Base-by-base conservation (phyloP, 306 rosid genomes). In the Fragaria iinumae region DNA sequence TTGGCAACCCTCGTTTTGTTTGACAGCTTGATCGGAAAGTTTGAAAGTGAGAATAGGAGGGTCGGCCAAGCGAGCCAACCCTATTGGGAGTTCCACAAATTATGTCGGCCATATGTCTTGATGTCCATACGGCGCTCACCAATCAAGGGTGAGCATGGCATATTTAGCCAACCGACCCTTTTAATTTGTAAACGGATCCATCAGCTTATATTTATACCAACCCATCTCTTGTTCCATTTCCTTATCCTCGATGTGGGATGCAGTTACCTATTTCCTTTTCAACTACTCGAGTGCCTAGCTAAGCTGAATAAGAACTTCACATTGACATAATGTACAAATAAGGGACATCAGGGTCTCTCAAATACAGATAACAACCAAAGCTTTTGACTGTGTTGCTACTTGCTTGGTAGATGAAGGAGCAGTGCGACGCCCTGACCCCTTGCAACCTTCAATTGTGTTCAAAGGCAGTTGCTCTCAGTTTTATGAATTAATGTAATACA, bases 81-180 rank as follows among this genome's bases (percentile, higher is more conserved):
- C 92, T 87, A 1, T 60, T 60, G 10, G 0, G 2, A 7, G 1
- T 86, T n/a, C 84, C 86, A 93, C n/a, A 91, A 93, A 91, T 89
- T 84, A 76, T 49, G 96, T 85, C 93, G 81, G 96, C 96, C 98
- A 91, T 91, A 91, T 84, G 95, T 88, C 95, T 91, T 85, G 96
- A 90, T 90, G 48, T 82, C 92, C 97, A 90, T 91, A 87, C 90
- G 87, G 93, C 92, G 85, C 93, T 50, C 88, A 41, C 90, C 92
- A 1, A 0, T 0, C 80, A 0, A 41, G 84, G 85, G 80, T 55
- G 76, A 88, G 91, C 74, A 85, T 60, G 92, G 97, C 98, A 91
- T 77, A 93, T 10, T 88, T 90, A 88, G 97, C 96, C 96, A 87
- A 82, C 92, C 80, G 93, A 90, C 97, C 93, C 98, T 93, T 90